Base-by-base conservation (phyloP, 257 asterid species). In the Anisodus acutangulus region DNA sequence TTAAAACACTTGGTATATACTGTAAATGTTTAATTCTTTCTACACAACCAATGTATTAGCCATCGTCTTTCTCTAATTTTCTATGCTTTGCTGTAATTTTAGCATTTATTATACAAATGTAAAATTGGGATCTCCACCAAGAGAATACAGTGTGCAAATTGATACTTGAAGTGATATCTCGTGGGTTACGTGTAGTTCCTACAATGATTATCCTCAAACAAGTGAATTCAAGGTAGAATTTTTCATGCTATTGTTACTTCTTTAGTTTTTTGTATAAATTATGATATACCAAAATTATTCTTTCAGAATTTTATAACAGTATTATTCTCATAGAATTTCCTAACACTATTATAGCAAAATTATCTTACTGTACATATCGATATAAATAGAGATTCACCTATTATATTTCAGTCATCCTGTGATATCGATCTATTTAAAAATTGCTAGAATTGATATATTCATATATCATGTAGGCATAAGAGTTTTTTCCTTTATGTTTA, bases 111-210 rank as follows among this genome's bases (percentile, higher is more conserved):
- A 22, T 80, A 93, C 98, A 11, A 95, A 89, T 86, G 97, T 95
- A 83, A 91, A 91, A 90, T 82, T 94, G 89, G 98, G 98, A 67
- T 87, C 97, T 88, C 97, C 98, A 45, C 98, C 98, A 3, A 88
- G 86, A 78, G 98, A 94, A 62, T 94, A 90, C 90, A 93, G 90
- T 54, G 45, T 95, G 89, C 98, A 93, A 84, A 93, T 94, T 71
- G 98, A 95, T 83, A 94, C 97, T 2, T 95, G 98, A 84, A 95
- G 98, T 39, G 98, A 95, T 82, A 85, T 91, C 60, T 85, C 94
- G 76, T 95, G 98, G 97, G 94, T 95, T 82, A 82, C 94, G 68
- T 95, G 98, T 90, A 88, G 90, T 89, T 83, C 97, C 54, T 95
- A 98, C 88, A 85, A 83, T 78, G 87, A 90, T 88, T 94, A 98